A percentile compares a stretch with the other conserved stretches of the same genome.
These are phyloP conservation scores for Mortierella sp. DNA, from an alignment of 371 early-diverging fungal genomes.

Conservation along the genomic window DNA sequence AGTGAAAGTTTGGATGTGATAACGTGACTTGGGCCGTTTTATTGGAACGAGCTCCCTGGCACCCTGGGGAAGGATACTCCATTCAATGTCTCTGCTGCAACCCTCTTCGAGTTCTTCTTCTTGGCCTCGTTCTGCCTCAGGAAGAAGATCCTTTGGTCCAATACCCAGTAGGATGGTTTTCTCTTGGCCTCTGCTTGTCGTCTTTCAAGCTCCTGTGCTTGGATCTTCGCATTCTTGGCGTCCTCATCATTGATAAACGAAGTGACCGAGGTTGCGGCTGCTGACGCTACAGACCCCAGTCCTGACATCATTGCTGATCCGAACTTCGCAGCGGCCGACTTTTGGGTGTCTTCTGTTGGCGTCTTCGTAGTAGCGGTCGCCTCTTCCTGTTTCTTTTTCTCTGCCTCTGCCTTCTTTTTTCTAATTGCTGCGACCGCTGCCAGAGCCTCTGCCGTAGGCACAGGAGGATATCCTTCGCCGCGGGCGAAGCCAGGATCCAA, in stretches of 20 bases:
- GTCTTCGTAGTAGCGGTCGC: conserved; percentile 3
- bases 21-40: too few species aligned
- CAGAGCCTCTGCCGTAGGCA: conserved; percentile 37
- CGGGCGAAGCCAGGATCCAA: conserved; percentile 48
- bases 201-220: conserved; percentile 29
- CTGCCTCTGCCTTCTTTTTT: conserved; percentile 47
- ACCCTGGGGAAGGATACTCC: conserved; percentile 65
- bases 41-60: too few species aligned
- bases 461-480: conserved; percentile 47
- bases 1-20: too few species aligned
- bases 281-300: conserved; percentile 34
- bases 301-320: conserved; percentile 49
- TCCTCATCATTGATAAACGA: conserved; percentile 50
- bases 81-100: conserved; percentile 58
- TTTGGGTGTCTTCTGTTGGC: conserved; percentile 17
- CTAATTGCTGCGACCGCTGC: conserved; percentile 47
- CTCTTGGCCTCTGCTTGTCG: conserved; percentile 29
- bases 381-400: conserved; percentile 31
- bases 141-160: conserved; percentile 67
- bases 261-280: conserved; percentile 40
- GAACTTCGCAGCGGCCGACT: conserved; percentile 36
- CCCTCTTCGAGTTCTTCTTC: conserved; percentile 58
- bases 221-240: conserved; percentile 36
- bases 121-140: conserved; percentile 62
- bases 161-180: conserved; percentile 56